Evolutionary conservation across 2,329 filamentous ascomycete species (phyloP).

Genomic region (Westerdykella aurantiaca): DNA sequence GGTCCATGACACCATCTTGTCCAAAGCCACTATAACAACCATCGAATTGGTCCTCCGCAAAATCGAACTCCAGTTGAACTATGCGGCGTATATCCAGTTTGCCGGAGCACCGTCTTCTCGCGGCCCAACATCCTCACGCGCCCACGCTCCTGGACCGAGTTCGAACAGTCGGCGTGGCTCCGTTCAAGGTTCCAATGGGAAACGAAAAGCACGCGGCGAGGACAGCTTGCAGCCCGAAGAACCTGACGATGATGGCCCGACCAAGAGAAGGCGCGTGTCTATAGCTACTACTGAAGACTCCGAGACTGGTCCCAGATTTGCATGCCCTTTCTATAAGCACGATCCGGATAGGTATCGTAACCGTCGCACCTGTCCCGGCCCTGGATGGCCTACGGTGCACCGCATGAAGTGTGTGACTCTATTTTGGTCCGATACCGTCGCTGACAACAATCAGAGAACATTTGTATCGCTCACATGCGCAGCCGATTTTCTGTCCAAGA

Average conservation of each 20-base stretch:
- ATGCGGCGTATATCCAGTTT: constrained; percentile 22
- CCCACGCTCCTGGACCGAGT: neutral
- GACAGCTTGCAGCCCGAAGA: constrained; percentile 16
- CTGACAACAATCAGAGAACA: constrained; percentile 24
- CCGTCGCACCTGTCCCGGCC: constrained; percentile 34
- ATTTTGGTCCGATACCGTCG: neutral
- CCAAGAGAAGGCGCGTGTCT: constrained; percentile 23
- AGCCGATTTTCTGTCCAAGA: constrained; percentile 35
- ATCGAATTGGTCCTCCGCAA: constrained; percentile 27
- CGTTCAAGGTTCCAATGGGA: constrained; percentile 13
- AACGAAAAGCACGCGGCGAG: constrained; percentile 21
- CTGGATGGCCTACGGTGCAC: constrained; percentile 38
- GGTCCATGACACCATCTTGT: constrained; percentile 1
- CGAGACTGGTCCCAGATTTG: constrained; percentile 24
- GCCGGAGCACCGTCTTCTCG: constrained; percentile 9
- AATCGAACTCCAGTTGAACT: constrained; percentile 21
- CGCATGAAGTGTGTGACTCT: constrained; percentile 31
- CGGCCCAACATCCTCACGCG: constrained; percentile 5
- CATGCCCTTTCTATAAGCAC: constrained; percentile 41
- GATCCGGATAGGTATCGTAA: constrained; percentile 34
- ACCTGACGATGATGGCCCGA: constrained; percentile 18
- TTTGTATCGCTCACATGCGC: constrained; percentile 37
- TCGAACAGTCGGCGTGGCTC: constrained; percentile 7
- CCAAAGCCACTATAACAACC: constrained; percentile 17
- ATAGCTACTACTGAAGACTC: constrained; percentile 21